These are phyloP conservation scores for Beta corolliflora DNA, from an alignment of 179 eudicot genomes.

Conservation along the genomic window DNA sequence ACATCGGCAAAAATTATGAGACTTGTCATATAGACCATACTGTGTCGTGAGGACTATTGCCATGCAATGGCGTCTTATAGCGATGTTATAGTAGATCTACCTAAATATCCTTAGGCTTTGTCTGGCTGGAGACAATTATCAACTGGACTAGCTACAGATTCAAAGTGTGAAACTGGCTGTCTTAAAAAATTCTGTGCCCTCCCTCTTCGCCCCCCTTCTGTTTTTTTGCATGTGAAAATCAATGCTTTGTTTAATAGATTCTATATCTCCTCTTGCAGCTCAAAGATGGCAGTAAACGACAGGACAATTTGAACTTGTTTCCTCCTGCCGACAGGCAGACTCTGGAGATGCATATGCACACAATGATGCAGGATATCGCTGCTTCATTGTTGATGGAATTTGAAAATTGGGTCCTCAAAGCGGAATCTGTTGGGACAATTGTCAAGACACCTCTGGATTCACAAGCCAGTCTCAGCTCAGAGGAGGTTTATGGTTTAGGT, in stretches of 20 bases:
- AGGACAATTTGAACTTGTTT: conserved; percentile 66
- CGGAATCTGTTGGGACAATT: conserved; percentile 92
- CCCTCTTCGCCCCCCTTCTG: neutral
- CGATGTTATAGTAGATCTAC: neutral
- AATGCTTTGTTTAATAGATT: neutral
- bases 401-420: conserved; percentile 91
- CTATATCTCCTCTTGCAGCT: conserved; percentile 55
- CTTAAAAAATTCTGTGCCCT: neutral
- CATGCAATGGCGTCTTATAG: neutral
- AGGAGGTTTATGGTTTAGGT: conserved; percentile 99
- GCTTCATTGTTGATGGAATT: conserved; percentile 98
- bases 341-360: conserved; percentile 83
- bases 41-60: neutral
- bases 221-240: neutral
- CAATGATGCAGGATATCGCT: conserved; percentile 98
- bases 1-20: neutral
- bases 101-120: neutral
- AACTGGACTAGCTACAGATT: neutral
- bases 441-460: conserved; percentile 97
- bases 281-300: conserved; percentile 63
- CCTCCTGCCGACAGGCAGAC: conserved; percentile 95
- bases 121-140: neutral
- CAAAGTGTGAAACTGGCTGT: neutral
- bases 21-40: neutral
- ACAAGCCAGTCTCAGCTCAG: conserved; percentile 98